A percentile compares a stretch with the other conserved stretches of the same genome.
Conservation (phyloP, 805 yeast genomes). For the Metschnikowia corniflorae region DNA sequence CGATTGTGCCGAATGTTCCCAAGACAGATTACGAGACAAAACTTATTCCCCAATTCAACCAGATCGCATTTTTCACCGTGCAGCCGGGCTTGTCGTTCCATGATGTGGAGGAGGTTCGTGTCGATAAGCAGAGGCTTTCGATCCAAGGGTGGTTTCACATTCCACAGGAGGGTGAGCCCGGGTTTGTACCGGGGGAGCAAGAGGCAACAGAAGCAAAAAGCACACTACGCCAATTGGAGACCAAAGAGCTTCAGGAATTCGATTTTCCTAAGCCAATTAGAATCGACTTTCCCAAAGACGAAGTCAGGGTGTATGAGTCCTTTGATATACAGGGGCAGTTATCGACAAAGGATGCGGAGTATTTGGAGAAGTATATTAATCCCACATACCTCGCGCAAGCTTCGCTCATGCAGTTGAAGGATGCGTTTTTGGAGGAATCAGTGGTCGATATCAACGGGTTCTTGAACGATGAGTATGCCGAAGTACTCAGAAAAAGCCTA, state of each 20-base stretch:
- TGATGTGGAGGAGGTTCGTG: conserved; percentile 95
- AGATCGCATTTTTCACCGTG: conserved; percentile 91
- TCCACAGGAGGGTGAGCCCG: conserved; percentile 90
- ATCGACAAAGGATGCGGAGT: conserved; percentile 41
- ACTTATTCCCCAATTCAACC: conserved; percentile 90
- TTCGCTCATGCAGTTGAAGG: conserved; percentile 41
- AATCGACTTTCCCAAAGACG: conserved; percentile 38
- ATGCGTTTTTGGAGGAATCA: conserved; percentile 62
- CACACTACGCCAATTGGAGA: conserved; percentile 75
- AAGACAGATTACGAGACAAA: conserved; percentile 65
- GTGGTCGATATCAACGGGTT: conserved; percentile 64
- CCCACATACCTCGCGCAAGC: conserved; percentile 39
- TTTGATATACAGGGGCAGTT: conserved; percentile 5
- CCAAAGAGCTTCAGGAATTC: conserved; percentile 69
- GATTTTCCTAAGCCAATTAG: conserved; percentile 74
- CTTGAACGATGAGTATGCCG: conserved; percentile 54
- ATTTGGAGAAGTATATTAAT: conserved; percentile 54
- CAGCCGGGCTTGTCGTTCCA: conserved; percentile 97
- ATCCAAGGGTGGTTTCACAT: conserved; percentile 99
- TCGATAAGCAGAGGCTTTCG: conserved; percentile 83
- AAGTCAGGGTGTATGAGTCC: conserved; percentile 29
- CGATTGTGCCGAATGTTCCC: conserved; percentile 87
- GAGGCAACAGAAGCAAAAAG: conserved; percentile 70
- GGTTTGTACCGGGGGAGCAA: conserved; percentile 78
- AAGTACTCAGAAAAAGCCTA: conserved; percentile 42